Conservation (phyloP, 176 grass and related monocot species). For the Oryza nivara region DNA sequence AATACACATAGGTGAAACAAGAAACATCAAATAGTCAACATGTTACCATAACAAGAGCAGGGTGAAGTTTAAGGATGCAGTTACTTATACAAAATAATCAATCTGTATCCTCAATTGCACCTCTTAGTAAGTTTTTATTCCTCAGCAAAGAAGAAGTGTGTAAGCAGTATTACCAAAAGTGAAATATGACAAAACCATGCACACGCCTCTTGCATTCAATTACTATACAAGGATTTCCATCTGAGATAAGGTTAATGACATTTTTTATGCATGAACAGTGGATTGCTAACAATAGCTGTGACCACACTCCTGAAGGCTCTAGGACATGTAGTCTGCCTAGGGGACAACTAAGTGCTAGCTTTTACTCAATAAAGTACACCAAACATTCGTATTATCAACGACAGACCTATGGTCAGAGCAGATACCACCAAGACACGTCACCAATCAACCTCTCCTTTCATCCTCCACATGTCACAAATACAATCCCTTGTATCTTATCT, state of each 20-base stretch:
- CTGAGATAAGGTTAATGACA: neutral
- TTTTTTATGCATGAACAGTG: neutral
- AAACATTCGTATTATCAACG: neutral
- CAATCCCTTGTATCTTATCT: neutral
- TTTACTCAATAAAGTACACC: neutral
- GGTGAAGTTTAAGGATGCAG: neutral
- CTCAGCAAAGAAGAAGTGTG: neutral
- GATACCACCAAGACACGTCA: neutral
- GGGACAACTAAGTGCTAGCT: neutral
- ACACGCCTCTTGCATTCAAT: constrained; percentile 24
- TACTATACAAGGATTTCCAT: neutral
- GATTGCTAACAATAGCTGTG: constrained; percentile 2
- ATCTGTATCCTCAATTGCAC: neutral
- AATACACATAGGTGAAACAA: neutral
- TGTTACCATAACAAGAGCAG: neutral
- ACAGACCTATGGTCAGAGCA: neutral
- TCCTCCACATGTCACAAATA: neutral
- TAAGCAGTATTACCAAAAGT: constrained; percentile 5
- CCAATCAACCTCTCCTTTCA: neutral
- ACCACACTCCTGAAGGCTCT: neutral
- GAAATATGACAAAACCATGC: neutral
- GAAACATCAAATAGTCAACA: neutral
- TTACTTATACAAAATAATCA: constrained; percentile 32
- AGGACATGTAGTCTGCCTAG: neutral
- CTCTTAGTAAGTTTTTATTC: neutral